These are phyloP conservation scores for Hypoxylon fragiforme DNA, from an alignment of 495 filamentous ascomycete species.

Conservation along the genomic window DNA sequence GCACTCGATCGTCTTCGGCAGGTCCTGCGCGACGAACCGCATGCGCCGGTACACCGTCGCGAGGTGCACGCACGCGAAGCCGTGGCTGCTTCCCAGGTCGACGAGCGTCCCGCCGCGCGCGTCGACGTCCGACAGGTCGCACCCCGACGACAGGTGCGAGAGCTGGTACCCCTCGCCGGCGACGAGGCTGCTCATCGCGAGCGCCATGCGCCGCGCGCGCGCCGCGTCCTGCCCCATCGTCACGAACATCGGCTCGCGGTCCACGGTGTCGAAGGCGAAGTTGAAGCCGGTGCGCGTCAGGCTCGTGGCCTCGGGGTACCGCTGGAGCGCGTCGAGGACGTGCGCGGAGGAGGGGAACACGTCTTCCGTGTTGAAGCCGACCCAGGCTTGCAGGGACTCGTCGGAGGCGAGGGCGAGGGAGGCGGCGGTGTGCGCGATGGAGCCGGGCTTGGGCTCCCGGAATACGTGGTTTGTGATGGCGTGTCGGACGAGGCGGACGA, in stretches of 20 bases:
- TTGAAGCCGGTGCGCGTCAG: slow-evolving; percentile 53
- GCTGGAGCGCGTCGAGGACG: slow-evolving; percentile 42
- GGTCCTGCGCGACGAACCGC: slow-evolving; percentile 62
- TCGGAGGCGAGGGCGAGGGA: slow-evolving; percentile 51
- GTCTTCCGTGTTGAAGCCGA: slow-evolving; percentile 56
- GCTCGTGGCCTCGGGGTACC: slow-evolving; percentile 46
- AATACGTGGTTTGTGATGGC: slow-evolving; percentile 62
- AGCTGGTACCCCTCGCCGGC: slow-evolving; percentile 55
- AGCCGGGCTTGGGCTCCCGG: slow-evolving; percentile 51
- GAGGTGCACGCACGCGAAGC: slow-evolving; percentile 56
- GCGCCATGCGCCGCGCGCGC: slow-evolving; percentile 54
- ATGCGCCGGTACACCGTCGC: slow-evolving; percentile 51
- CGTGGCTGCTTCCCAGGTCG: slow-evolving; percentile 60
- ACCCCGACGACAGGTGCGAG: slow-evolving; percentile 44
- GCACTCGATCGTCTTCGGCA: slow-evolving; percentile 48
- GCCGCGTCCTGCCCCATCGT: slow-evolving; percentile 50
- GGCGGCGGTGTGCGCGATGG: slow-evolving; percentile 57
- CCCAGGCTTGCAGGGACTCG: slow-evolving; percentile 49
- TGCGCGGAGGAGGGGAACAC: slow-evolving; percentile 51
- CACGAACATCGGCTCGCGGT: slow-evolving; percentile 54
- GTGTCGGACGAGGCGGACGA: slow-evolving; percentile 57
- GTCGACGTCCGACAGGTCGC: slow-evolving; percentile 49
- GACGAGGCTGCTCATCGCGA: slow-evolving; percentile 55
- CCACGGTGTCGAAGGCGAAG: slow-evolving; percentile 50
- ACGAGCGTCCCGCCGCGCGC: slow-evolving; percentile 49